These are phyloP conservation scores for Eucalyptus pauciflora DNA, from an alignment of 345 rosid species.

Conservation along the genomic window DNA sequence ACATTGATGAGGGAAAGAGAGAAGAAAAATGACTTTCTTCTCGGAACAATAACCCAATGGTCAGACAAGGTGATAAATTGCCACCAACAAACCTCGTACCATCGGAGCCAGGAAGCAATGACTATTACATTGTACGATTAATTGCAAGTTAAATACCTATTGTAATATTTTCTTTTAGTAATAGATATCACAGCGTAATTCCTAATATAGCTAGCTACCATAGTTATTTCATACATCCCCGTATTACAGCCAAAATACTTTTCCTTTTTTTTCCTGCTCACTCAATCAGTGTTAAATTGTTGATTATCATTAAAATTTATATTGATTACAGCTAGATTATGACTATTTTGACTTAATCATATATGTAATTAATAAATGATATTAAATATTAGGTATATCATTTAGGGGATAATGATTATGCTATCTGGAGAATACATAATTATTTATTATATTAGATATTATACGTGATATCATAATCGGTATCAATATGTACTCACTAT, in stretches of 20 bases:
- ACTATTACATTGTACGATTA: neutral
- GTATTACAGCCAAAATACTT: neutral
- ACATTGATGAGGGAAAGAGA: neutral
- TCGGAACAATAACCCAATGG: neutral
- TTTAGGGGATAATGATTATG: neutral
- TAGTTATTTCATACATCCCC: neutral
- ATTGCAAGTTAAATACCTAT: neutral
- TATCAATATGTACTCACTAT: neutral
- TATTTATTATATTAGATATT: neutral
- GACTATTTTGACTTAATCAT: neutral
- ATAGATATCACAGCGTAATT: neutral
- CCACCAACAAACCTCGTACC: neutral
- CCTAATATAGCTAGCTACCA: neutral
- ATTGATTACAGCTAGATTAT: neutral
- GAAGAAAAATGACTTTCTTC: neutral
- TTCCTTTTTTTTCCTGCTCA: neutral
- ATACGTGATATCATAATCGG: neutral
- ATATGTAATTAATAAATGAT: neutral
- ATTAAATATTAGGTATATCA: neutral
- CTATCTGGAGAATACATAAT: neutral
- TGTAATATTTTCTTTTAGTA: neutral
- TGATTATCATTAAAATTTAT: neutral
- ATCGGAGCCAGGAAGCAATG: neutral
- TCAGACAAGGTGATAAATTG: neutral
- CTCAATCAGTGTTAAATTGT: neutral